Base-by-base conservation (phyloP, 2,329 filamentous ascomycete genomes). In the Venturia asperata region DNA sequence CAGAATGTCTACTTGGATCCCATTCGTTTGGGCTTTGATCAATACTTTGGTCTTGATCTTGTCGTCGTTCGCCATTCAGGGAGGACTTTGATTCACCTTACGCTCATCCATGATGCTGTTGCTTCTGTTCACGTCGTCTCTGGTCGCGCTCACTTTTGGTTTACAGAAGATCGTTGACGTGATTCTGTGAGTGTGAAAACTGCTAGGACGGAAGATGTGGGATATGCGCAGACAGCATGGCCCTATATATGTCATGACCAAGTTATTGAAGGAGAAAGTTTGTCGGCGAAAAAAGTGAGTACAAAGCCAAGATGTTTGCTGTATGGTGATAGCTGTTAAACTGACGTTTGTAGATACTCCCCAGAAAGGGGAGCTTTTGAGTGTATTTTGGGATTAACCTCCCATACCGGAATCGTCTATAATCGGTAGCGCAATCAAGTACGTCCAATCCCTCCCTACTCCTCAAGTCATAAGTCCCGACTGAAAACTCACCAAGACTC, bases 1-100 rank as follows among this genome's bases (percentile, higher is more conserved):
- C 74, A 82, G 87, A 71, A 94, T 96, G 91, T 93, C 91, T 58
- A 96, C 92, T 0, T 96, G 92, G 92, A 90, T 96, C 63, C 92
- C 92, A 0, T 89, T 94, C 72, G 83, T 92, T 27, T 96, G 92
- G 92, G 90, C 86, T 0, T 83, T 90, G 72, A 88, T 93, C 74
- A 96, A 91, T 74, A 87, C 93, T 11, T 75, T 96, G 60, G 83
- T 95, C 39, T 79, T 97, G 58, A 86, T 96, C 62, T 80, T 96
- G 68, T 94, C 91, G 5, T 94, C 91, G 4, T 96, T 96, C 74
- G 90, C 91, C n/a, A 92, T 96, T 63, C 91, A 95, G 73, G 91
- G 92, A 61, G 92, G 90, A 43, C 65, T 66, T 37, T 64, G 49
- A 64, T 43, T 15, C 60, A 43, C 37, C 21, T 30, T 58, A 17